Base-by-base conservation (phyloP, 2,329 filamentous ascomycete genomes). In the Colletotrichum siamense region DNA sequence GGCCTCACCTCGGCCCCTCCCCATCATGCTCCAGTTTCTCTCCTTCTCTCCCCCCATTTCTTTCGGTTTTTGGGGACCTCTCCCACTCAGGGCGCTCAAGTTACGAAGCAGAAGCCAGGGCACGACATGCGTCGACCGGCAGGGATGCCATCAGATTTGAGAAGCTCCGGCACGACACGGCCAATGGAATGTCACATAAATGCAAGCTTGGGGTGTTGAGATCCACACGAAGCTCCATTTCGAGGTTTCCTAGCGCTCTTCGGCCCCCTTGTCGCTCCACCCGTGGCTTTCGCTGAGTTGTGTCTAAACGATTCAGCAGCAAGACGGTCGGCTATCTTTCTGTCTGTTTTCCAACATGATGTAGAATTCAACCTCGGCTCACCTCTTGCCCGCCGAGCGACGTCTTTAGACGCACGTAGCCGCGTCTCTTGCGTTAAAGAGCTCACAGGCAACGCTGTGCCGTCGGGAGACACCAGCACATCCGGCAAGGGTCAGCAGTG, bases 131-230 rank as follows among this genome's bases (percentile, higher is more conserved):
- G 67, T 71, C 69, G 44, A 32, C 69, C 52, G 52, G 69, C 57
- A 68, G 62, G 62, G 72, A 26, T 55, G 39, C 39, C 62, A 24
- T 49, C 32, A 64, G 69, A 55, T 76, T 76, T 64, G 55, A 63
- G 70, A 73, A 76, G 73, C 70, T 76, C 59, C 44, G 64, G 73
- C n/a, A 34, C 24, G 44, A 34, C 24, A 65, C 26, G 57, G 22
- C 73, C 73, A 76, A 76, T 76, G 30, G 64, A 32, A 52, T 32
- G 64, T 16, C 70, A 44, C 55, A 52, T 36, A 61, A 76, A 64
- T 73, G 70, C 73, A 76, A 76, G 73, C 73, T 76, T 64, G 73
- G 49, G 69, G 22, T 65, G 55, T 52, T 57, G 73, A 76, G 73
- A 44, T 73, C 73, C 73, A 76, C 70, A 28, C 44, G 39, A 55